These are phyloP conservation scores for Truncatella angustata DNA, from an alignment of 2,329 filamentous ascomycete species.

Conservation along the genomic window DNA sequence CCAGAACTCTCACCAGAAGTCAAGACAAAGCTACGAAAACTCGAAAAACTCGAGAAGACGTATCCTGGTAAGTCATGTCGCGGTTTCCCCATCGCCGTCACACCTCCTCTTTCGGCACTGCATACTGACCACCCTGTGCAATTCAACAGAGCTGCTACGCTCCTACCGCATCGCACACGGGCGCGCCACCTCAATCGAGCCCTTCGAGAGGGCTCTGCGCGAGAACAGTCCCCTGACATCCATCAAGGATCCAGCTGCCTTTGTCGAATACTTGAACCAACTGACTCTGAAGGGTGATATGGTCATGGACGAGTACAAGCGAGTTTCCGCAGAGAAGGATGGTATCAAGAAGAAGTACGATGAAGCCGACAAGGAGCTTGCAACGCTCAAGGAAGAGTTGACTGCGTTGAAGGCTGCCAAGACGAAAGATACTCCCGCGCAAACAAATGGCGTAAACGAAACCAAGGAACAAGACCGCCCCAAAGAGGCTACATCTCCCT, in stretches of 20 bases:
- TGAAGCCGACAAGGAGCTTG: slow-evolving; percentile 63
- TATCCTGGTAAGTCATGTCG: slow-evolving; percentile 74
- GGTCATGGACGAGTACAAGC: slow-evolving; percentile 90
- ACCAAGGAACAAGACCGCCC: slow-evolving; percentile 31
- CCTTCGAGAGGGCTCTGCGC: slow-evolving; percentile 85
- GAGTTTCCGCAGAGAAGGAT: slow-evolving; percentile 79
- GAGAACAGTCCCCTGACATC: slow-evolving; percentile 91
- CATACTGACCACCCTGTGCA: slow-evolving; percentile 10
- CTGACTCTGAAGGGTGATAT: slow-evolving; percentile 84
- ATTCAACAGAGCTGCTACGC: slow-evolving; percentile 79
- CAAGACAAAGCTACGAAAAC: slow-evolving; percentile 70
- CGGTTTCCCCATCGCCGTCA: too few relatives aligned
- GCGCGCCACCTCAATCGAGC: slow-evolving; percentile 82
- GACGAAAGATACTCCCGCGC: slow-evolving; percentile 14
- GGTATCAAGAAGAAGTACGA: slow-evolving; percentile 73
- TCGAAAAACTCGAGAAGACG: slow-evolving; percentile 86
- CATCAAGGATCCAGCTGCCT: slow-evolving; percentile 78
- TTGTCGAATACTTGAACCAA: slow-evolving; percentile 89
- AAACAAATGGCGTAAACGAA: slow-evolving; percentile 21
- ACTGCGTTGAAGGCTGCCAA: slow-evolving; percentile 42
- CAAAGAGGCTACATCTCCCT: slow-evolving; percentile 19
- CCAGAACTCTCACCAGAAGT: slow-evolving; percentile 72
- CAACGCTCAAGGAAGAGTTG: slow-evolving; percentile 63
- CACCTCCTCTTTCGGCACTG: too few relatives aligned
- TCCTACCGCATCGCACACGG: slow-evolving; percentile 92